phyloP scores from a whole-genome alignment of 371 early-diverging fungal genomes.

The Blastocladiella emersonii region DNA sequence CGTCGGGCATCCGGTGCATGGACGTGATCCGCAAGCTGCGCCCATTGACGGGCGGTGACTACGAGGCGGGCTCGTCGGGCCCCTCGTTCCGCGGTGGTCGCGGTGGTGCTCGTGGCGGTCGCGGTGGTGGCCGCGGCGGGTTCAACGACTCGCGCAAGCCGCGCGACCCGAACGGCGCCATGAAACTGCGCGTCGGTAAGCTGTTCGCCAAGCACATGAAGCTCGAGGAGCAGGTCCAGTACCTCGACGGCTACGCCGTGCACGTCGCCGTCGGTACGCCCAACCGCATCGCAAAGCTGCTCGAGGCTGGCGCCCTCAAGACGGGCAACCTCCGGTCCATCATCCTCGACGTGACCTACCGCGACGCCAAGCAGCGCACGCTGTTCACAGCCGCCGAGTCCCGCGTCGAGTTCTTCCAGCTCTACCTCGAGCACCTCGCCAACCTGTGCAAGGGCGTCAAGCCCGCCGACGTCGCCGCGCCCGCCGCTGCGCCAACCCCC shows the following conservation, averaged over 20 bases:
- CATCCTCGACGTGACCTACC: constrained; percentile 50
- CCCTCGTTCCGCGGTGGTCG: neutral
- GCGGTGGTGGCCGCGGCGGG: neutral
- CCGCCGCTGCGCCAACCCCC: too few species aligned
- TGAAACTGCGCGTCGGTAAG: constrained; percentile 34
- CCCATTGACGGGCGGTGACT: constrained; percentile 5
- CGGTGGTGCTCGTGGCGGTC: neutral
- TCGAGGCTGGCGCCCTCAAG: constrained; percentile 41
- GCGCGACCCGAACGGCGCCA: neutral
- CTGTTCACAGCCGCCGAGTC: constrained; percentile 62
- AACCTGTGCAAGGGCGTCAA: neutral
- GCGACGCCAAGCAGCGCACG: constrained; percentile 59
- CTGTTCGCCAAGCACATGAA: constrained; percentile 78
- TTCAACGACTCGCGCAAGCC: neutral
- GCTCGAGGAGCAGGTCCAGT: constrained; percentile 49
- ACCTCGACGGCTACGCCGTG: constrained; percentile 38
- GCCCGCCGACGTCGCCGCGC: neutral
- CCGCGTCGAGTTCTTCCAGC: constrained; percentile 43
- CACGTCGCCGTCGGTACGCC: constrained; percentile 74
- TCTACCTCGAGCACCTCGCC: constrained; percentile 9
- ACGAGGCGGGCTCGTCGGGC: neutral
- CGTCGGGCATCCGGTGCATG: constrained; percentile 59
- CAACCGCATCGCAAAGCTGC: constrained; percentile 52
- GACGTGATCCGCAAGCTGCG: constrained; percentile 44
- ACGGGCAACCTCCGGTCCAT: constrained; percentile 49